Evolutionary conservation across 176 grass and related monocot species (phyloP), one percentile per base, ranked within the genome.

Genomic region (Pontederia crassipes): DNA sequence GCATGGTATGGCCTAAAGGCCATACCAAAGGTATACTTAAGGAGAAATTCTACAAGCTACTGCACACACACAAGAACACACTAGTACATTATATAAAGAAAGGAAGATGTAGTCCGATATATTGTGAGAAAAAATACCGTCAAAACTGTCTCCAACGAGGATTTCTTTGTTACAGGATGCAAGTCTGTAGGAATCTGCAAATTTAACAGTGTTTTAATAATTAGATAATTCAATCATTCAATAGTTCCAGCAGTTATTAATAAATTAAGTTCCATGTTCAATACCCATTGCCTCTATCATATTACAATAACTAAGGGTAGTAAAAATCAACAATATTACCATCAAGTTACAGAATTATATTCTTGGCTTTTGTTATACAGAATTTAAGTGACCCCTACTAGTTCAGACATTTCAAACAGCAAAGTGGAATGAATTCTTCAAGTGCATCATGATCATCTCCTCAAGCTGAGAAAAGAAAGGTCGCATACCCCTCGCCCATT

Each of bases 101-200:
- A 2, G 29, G 29, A 4, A 35, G 29, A 35, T 35, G 17, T 14
- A 18, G 14, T 17, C 52, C 52, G 13, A 58, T 60, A 60, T 55
- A 11, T 75, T 40, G 12, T 13, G 20, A 66, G 40, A 28, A 78
- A 65, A 13, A 70, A 50, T 90, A 97, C 93, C 79, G 87, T 97
- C 74, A 97, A 83, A 45, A 97, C 93, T 67, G 93, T 97, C 77
- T 97, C 93, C 71, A 97, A 77, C 20, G 84, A 97, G 28, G 93
- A 97, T 83, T 88, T 97, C 67, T 88, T 97, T 29, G 84, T 92
- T 45, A 77, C 70, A 24, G 87, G 93, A 59, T 97, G 93, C 15
- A 88, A 63, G 74, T 91, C 93, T 28, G 84, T 91, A 77, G 93
- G 93, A 82, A 97, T 97, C 93, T 97, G 60, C 67, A 48, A 35